phyloP scores from a whole-genome alignment of 2,329 filamentous ascomycete genomes.

The Xylaria sp. region DNA sequence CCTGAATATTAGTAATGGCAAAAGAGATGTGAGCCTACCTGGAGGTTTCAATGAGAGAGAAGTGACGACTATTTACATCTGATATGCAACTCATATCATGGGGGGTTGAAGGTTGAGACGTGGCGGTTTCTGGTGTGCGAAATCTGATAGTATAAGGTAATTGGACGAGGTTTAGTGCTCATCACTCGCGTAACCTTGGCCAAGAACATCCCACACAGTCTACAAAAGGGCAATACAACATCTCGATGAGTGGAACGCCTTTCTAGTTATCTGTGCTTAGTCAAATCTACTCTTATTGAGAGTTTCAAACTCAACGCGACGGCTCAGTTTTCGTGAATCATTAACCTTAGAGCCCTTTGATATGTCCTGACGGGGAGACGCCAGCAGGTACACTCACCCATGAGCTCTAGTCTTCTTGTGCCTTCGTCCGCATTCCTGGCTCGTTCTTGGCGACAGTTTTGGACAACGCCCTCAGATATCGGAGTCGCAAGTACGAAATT shows the following conservation, averaged over 20 bases:
- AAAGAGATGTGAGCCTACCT: conserved; percentile 27
- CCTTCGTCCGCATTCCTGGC: neutral
- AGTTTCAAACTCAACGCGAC: neutral
- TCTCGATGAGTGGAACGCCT: neutral
- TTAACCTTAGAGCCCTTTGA: neutral
- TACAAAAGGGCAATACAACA: neutral
- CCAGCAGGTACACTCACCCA: neutral
- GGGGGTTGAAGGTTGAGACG: neutral
- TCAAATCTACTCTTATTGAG: neutral
- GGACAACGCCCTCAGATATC: neutral
- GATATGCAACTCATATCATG: neutral
- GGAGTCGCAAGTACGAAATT: neutral
- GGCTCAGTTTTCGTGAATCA: neutral
- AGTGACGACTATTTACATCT: conserved; percentile 27
- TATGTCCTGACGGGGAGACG: neutral
- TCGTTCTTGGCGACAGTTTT: neutral
- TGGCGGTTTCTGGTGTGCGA: neutral
- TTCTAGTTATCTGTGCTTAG: neutral
- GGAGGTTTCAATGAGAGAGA: conserved; percentile 1
- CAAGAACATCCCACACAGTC: neutral
- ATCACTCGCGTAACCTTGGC: conserved; percentile 2
- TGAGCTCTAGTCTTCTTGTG: neutral
- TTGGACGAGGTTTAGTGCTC: conserved; percentile 8
- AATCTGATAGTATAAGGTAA: conserved; percentile 6
- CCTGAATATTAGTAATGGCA: conserved; percentile 49